Conservation (phyloP, 345 rosid genomes). For the Capsella bursapastoris region DNA sequence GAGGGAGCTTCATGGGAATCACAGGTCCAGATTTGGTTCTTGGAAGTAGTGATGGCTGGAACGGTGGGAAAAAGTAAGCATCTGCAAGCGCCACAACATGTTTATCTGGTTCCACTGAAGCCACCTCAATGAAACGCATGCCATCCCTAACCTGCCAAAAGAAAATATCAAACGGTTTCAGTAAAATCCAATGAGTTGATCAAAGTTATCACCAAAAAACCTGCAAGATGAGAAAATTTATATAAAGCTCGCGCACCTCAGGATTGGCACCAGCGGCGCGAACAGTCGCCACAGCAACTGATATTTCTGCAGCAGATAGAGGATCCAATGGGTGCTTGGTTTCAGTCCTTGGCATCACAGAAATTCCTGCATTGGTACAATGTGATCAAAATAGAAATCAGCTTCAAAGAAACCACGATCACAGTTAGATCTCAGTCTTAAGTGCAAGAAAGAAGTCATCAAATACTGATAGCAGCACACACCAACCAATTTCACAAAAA, state of each 20-base stretch:
- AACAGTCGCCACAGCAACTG: conserved; percentile 91
- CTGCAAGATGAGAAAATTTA: not conserved
- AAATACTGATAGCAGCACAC: conserved; percentile 4
- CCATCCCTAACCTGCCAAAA: conserved; percentile 78
- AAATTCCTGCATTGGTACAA: conserved; percentile 50
- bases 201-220: not conserved
- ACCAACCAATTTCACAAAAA: not conserved
- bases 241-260: conserved; percentile 58
- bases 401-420: conserved; percentile 12
- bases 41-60: conserved; percentile 89
- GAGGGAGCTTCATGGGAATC: conserved; percentile 86
- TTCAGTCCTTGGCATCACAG: conserved; percentile 78
- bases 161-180: conserved; percentile 30
- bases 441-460: conserved; percentile 1
- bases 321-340: conserved; percentile 90
- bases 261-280: conserved; percentile 93
- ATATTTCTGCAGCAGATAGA: conserved; percentile 82
- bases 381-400: conserved; percentile 17
- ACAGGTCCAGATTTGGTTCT: conserved; percentile 81
- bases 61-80: conserved; percentile 94
- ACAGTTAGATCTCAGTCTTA: not conserved
- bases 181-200: not conserved
- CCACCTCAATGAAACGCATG: conserved; percentile 91
- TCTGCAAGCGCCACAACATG: conserved; percentile 85
- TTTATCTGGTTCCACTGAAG: conserved; percentile 81